Conservation (phyloP, 129 eudicot species). For the Pittosporum tobira region DNA sequence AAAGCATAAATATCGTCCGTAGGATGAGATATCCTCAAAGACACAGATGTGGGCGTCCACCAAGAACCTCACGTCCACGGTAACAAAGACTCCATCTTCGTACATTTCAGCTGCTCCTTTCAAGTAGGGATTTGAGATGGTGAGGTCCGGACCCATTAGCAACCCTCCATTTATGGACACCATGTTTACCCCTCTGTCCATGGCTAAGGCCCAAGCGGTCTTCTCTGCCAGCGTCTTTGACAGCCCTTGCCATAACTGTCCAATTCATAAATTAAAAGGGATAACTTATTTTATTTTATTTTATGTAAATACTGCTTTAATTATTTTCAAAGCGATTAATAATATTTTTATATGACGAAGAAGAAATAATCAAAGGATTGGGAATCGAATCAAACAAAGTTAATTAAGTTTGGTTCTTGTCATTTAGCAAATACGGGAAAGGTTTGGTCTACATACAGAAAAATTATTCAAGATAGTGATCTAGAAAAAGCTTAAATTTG, state of each 20-base stretch:
- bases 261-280: neutral
- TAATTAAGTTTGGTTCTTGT: too few relatives aligned
- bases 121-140: too few relatives aligned
- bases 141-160: conserved; percentile 49
- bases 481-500: too few relatives aligned
- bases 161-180: too few relatives aligned
- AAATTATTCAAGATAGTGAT: too few relatives aligned
- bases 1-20: conserved; percentile 83
- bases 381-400: conserved; percentile 3
- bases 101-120: conserved; percentile 97
- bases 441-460: too few relatives aligned
- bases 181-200: conserved; percentile 97
- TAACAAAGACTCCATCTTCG: conserved; percentile 73
- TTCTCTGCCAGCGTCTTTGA: conserved; percentile 79
- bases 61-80: conserved; percentile 62
- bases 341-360: too few relatives aligned
- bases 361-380: neutral
- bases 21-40: conserved; percentile 65
- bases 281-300: too few relatives aligned
- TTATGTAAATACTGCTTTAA: too few relatives aligned
- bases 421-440: too few relatives aligned
- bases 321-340: too few relatives aligned
- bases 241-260: conserved; percentile 83
- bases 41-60: conserved; percentile 83
- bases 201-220: conserved; percentile 86